Conservation (phyloP, 2,329 filamentous ascomycete genomes). For the Epichloe hybrida region DNA sequence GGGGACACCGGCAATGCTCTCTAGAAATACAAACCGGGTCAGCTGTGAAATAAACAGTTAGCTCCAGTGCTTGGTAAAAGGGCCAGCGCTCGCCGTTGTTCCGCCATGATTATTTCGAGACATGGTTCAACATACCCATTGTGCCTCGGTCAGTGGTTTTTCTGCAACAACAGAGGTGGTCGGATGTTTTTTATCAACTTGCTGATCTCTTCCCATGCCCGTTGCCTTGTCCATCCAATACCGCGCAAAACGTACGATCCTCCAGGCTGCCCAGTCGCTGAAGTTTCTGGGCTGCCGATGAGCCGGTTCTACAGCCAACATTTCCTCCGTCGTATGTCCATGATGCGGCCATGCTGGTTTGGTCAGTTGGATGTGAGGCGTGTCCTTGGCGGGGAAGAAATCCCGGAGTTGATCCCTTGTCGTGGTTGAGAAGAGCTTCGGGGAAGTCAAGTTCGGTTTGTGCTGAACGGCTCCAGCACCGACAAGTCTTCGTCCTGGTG, state of each 20-base stretch:
- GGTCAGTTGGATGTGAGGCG: constrained; percentile 46
- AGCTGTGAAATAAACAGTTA: constrained; percentile 28
- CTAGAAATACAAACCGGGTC: constrained; percentile 80
- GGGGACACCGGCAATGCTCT: constrained; percentile 87
- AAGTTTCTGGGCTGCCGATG: constrained; percentile 61
- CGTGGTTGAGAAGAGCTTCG: constrained; percentile 37
- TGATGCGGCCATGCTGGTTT: constrained; percentile 57
- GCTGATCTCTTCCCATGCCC: constrained; percentile 58
- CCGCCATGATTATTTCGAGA: background rate
- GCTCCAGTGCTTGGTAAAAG: background rate
- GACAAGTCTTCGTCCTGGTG: constrained; percentile 7
- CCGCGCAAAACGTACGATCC: constrained; percentile 60
- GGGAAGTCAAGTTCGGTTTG: background rate
- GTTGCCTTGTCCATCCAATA: constrained; percentile 74
- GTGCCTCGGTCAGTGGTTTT: constrained; percentile 61
- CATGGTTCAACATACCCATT: constrained; percentile 49
- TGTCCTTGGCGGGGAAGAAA: constrained; percentile 50
- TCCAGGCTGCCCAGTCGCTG: constrained; percentile 69
- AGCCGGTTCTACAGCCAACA: constrained; percentile 58
- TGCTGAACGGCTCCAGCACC: constrained; percentile 7
- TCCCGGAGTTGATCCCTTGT: constrained; percentile 32
- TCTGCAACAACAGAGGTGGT: constrained; percentile 39
- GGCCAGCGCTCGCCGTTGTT: background rate
- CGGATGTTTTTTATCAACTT: constrained; percentile 43
- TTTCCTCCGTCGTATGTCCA: constrained; percentile 65